Conservation (phyloP, 768 basidiomycete species). For the Clavulina sp. region DNA sequence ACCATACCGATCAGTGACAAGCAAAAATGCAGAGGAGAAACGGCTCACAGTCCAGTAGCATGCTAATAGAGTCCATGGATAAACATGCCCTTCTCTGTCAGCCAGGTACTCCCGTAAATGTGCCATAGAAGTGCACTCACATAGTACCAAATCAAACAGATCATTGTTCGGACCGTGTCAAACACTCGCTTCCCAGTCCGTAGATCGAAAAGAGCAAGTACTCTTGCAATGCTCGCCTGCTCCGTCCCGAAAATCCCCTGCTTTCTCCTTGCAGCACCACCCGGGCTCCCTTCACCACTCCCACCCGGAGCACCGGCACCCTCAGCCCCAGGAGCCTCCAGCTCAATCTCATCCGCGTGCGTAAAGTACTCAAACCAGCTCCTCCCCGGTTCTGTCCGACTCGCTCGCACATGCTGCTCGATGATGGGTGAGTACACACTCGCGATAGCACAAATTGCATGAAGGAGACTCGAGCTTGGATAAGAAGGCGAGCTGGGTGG, state of each 20-base stretch:
- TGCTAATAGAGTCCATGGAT: background rate
- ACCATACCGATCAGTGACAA: background rate
- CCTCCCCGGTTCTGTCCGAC: background rate
- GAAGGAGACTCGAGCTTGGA: constrained; percentile 6
- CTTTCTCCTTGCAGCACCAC: too few relatives aligned
- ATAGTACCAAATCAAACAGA: background rate
- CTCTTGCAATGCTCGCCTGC: background rate
- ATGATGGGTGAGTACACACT: constrained; percentile 8
- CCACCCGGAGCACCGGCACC: too few relatives aligned
- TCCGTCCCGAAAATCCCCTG: background rate
- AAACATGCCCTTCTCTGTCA: too few relatives aligned
- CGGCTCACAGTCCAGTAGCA: background rate
- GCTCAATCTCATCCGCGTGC: background rate
- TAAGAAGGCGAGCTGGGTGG: background rate
- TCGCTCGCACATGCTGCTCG: background rate
- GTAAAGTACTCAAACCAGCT: background rate
- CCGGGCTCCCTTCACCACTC: too few relatives aligned
- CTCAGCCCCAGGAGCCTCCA: background rate
- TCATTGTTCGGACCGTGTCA: background rate
- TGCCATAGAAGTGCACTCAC: background rate
- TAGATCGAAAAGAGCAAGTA: background rate
- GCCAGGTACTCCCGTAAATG: background rate
- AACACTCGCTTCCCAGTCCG: background rate
- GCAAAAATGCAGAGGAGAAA: too few relatives aligned
- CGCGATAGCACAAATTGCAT: constrained; percentile 10